Evolutionary conservation across 2,329 filamentous ascomycete species (phyloP).

Genomic region (Cercospora nicotianae): DNA sequence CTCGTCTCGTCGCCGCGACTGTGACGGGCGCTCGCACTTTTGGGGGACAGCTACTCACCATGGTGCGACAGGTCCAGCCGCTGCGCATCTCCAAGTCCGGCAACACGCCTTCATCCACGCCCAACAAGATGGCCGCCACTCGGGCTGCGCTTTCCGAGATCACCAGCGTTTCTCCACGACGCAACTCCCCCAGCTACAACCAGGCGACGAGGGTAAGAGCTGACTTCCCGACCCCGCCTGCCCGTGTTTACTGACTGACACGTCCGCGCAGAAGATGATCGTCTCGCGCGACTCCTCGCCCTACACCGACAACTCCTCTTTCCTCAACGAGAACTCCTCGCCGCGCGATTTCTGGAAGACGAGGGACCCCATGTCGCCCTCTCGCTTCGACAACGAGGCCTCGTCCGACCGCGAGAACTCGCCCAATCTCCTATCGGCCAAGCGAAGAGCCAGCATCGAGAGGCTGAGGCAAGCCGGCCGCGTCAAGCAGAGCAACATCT

Average conservation of each 20-base stretch:
- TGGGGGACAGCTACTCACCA: slow-evolving; percentile 19
- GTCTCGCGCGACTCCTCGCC: slow-evolving; percentile 77
- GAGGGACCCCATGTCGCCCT: slow-evolving; percentile 66
- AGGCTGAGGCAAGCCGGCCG: slow-evolving; percentile 90
- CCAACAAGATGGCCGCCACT: slow-evolving; percentile 56
- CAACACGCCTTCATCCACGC: slow-evolving; percentile 58
- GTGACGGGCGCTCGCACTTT: background rate
- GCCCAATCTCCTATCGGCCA: slow-evolving; percentile 59
- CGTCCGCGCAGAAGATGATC: slow-evolving; percentile 60
- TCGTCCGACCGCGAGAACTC: slow-evolving; percentile 55
- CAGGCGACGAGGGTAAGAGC: slow-evolving; percentile 65
- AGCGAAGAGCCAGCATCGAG: slow-evolving; percentile 87
- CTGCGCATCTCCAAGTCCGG: slow-evolving; percentile 72
- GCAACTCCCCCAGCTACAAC: slow-evolving; percentile 91
- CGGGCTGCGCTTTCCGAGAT: slow-evolving; percentile 81
- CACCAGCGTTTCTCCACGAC: slow-evolving; percentile 76
- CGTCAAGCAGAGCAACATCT: slow-evolving; percentile 97
- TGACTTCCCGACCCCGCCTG: slow-evolving; percentile 3
- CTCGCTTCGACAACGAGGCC: slow-evolving; percentile 68
- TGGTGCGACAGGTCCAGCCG: slow-evolving; percentile 62
- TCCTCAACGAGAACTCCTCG: slow-evolving; percentile 48
- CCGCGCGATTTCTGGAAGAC: slow-evolving; percentile 89
- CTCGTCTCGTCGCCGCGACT: background rate
- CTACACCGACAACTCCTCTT: slow-evolving; percentile 48
- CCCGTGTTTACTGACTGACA: slow-evolving; percentile 27